Evolutionary conservation across 2,329 filamentous ascomycete species (phyloP), one percentile per base, ranked within the genome.

Genomic region (Periconia sp.): DNA sequence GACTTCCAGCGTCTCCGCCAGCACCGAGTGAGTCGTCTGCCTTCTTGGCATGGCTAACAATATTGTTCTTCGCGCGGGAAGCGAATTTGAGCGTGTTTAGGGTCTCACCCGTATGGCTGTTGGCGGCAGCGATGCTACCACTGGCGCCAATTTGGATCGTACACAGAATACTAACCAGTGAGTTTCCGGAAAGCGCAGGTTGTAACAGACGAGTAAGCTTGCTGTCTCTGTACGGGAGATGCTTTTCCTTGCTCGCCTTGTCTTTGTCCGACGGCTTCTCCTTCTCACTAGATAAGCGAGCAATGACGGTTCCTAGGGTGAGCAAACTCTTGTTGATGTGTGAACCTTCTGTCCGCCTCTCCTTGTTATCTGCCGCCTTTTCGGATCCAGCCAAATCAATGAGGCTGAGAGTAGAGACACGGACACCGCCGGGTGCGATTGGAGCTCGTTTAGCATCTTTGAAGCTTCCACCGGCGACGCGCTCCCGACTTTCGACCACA

Each of bases 321-420:
- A 99, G 82, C 63, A 99, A 74, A 69, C 91, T 96, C 75, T 97
- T 97, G 78, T 99, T 99, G 74, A 99, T 99, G 67, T 99, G 94
- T 10, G 92, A 92, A 51, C 94, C 94, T 72, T 99, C 94, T 12
- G 90, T 89, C 32, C 94, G 83, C 39, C 94, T 84, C 73, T 97
- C 94, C 68, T 97, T 99, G 40, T 87, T 88, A 62, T 97, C 94
- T 3, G 94, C 94, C 28, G 94, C 94, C 71, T 92, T 90, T 68
- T 99, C 94, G 0, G 94, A 97, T 26, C 94, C 94, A 40, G 94
- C 94, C 56, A 99, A 77, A 80, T 99, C 94, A 54, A 99, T 99
- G 65, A 99, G 74, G 66, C 92, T 96, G 43, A 99, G 74, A 0
- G 94, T 97, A 12, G 92, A 97, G 4, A 99, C 94, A 36, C 94